Evolutionary conservation across 768 basidiomycete genomes (phyloP), one percentile per base, ranked within the genome.

Genomic region (Lactarius hatsudake): DNA sequence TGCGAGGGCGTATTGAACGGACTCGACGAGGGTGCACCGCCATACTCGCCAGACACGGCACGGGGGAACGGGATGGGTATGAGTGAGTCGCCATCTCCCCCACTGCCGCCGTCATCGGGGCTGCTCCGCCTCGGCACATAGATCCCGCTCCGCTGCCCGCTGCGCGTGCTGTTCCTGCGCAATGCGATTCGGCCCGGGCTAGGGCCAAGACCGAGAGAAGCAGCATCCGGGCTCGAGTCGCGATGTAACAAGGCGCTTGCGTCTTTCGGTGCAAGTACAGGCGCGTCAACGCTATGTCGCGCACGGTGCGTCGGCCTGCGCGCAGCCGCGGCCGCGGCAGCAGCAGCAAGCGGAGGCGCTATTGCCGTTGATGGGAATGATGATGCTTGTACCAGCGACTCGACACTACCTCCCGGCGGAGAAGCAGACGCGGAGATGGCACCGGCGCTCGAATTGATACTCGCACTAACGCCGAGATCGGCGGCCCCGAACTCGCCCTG

Each of bases 271-370:
- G 73, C 75, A 65, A 76, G 75, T 45, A 69, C 77, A 65, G 74
- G 79, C 26, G 72, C 71, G 64, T 93, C 91, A 58, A 89, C 77
- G 71, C 85, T 87, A 65, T 89, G 86, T 65, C 87, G 78, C 5
- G 88, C 79, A 15, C 87, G 84, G 73, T 91, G 89, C 6, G 81
- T 81, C 5, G 89, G 86, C 45, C 86, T 78, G 64, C 88, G 79
- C 6, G 67, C 26, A 6, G 83, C 6, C 9, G 59, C 82, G 69
- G 83, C 51, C 9, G 51, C 51, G 6, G 51, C 51, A 7, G 51
- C 51, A 26, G 13, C 51, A 53, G 51, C 51, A 53, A 53, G 51
- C 26, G 51, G 51, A 26, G 23, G 51, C 26, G 51, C 13, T 26
- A 53, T 53, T 53, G 2, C 15, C 1, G 6, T 13, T 26, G 13